Evolutionary conservation across 306 rosid species (phyloP).

Genomic region (Carpinus viminea): DNA sequence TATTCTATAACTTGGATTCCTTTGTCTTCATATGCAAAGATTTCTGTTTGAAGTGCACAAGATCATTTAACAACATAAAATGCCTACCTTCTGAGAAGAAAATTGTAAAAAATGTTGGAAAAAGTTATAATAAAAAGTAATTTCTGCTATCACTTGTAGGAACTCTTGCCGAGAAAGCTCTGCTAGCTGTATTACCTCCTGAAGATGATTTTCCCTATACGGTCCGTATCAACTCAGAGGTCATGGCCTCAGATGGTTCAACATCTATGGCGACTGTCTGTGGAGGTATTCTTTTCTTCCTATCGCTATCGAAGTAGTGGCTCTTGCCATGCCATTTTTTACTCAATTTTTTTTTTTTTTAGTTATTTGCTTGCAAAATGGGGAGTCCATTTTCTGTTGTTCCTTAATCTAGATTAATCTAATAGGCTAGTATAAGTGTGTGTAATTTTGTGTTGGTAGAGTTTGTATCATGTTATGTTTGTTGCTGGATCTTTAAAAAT

Average conservation of each 20-base stretch:
- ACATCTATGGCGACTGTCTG: constrained; percentile 99
- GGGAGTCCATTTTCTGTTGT: constrained; percentile 3
- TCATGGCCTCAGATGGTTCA: constrained; percentile 98
- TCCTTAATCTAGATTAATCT: constrained; percentile 9
- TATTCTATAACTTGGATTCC: neutral
- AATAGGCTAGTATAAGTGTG: neutral
- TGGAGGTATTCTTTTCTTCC: constrained; percentile 64
- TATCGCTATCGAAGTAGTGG: neutral
- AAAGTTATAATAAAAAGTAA: neutral
- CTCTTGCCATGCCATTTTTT: constrained; percentile 9
- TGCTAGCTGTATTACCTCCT: constrained; percentile 92
- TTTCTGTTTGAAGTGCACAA: neutral
- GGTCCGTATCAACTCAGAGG: constrained; percentile 88
- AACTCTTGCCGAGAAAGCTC: constrained; percentile 96
- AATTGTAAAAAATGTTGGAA: neutral
- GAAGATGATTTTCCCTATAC: constrained; percentile 84
- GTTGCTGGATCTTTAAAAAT: neutral
- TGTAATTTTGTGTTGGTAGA: neutral
- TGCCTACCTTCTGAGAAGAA: neutral
- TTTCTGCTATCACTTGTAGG: constrained; percentile 48
- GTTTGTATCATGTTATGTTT: neutral
- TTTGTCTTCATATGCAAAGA: neutral
- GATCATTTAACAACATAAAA: neutral
- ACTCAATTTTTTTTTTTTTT: constrained; percentile 10
- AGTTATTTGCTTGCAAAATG: constrained; percentile 10